Conservation (phyloP, 1,284 basidiomycete genomes). For the Sutorius eximius region DNA sequence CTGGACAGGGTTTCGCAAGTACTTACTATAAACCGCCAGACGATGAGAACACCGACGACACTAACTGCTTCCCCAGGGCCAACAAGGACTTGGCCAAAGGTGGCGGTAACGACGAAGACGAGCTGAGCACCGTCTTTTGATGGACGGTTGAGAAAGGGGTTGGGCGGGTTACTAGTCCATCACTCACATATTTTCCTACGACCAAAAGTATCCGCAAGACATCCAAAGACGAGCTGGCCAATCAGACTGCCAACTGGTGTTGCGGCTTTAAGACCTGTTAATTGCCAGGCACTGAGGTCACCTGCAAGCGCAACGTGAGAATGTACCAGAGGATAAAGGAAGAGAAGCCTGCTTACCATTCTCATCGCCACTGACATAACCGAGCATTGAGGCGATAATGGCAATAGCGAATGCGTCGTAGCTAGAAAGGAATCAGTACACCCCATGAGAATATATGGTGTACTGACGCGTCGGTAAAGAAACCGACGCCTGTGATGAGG, state of each 20-base stretch:
- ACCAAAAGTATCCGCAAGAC: conserved; percentile 53
- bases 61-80: conserved; percentile 51
- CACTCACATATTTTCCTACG: conserved; percentile 44
- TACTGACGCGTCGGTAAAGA: conserved; percentile 28
- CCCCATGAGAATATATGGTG: neutral
- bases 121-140: conserved; percentile 52
- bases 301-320: conserved; percentile 14
- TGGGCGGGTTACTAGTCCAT: neutral
- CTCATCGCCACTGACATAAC: conserved; percentile 28
- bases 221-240: conserved; percentile 58
- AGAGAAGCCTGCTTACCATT: conserved; percentile 16
- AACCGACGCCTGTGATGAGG: conserved; percentile 24
- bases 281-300: conserved; percentile 27
- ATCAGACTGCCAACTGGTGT: conserved; percentile 61
- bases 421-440: conserved; percentile 11
- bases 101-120: conserved; percentile 51
- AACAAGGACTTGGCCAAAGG: conserved; percentile 48
- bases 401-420: conserved; percentile 29
- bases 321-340: neutral
- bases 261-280: conserved; percentile 29
- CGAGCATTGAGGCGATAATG: conserved; percentile 25
- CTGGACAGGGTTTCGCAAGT: neutral
- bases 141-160: neutral
- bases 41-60: conserved; percentile 56
- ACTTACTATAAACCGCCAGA: conserved; percentile 52